A percentile compares a stretch with the other conserved stretches of the same genome.
These are phyloP conservation scores for Scleroderma citrinum DNA, from an alignment of 768 basidiomycete species.

Conservation along the genomic window DNA sequence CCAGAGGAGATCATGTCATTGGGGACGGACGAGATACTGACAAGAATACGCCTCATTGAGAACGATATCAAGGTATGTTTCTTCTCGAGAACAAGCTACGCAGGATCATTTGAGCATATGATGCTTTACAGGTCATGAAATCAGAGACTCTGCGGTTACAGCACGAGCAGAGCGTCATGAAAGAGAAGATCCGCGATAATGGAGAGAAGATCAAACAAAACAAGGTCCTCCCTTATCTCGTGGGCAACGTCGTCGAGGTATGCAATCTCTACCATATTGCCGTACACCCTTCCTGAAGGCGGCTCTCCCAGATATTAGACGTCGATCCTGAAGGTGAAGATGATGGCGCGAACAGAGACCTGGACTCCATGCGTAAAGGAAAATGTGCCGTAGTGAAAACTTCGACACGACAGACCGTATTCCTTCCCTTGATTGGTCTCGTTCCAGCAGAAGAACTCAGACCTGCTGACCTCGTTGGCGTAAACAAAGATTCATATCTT, in stretches of 20 bases:
- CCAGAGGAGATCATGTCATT: constrained; percentile 80
- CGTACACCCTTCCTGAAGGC: background rate
- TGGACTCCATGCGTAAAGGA: constrained; percentile 93
- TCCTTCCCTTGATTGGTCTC: constrained; percentile 95
- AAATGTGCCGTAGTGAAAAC: constrained; percentile 99
- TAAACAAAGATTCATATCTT: constrained; percentile 99
- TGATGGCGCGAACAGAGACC: constrained; percentile 92
- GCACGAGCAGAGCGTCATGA: constrained; percentile 95
- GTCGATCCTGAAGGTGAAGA: constrained; percentile 92
- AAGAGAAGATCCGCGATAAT: constrained; percentile 97
- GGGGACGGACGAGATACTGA: constrained; percentile 80
- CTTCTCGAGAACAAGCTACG: background rate
- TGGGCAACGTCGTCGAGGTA: constrained; percentile 97
- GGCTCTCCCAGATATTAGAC: constrained; percentile 70
- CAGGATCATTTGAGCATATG: background rate
- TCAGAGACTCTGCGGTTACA: constrained; percentile 88
- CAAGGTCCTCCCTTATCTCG: constrained; percentile 96
- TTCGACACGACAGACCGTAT: constrained; percentile 96
- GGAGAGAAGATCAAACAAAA: constrained; percentile 99
- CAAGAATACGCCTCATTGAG: constrained; percentile 88
- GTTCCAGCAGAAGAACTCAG: constrained; percentile 87
- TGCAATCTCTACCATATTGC: constrained; percentile 14
- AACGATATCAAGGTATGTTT: constrained; percentile 84
- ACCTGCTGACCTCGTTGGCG: constrained; percentile 93
- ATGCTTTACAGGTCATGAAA: constrained; percentile 76